Evolutionary conservation across 2,329 filamentous ascomycete genomes (phyloP), one percentile per base, ranked within the genome.

Genomic region (Fusarium pseudoanthophilum): DNA sequence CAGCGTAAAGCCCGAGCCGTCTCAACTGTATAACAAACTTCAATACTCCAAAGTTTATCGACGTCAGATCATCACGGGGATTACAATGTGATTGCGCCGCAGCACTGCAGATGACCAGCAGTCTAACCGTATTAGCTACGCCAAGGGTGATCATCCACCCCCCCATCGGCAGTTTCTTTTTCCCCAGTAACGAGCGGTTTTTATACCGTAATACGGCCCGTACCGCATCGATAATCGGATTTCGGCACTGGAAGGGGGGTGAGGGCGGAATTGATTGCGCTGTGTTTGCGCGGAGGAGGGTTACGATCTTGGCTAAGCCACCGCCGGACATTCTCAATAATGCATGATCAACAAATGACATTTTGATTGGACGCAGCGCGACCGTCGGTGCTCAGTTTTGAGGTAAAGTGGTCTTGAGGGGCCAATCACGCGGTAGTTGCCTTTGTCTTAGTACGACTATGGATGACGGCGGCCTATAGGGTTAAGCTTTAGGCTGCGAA

Each of bases 341-440:
- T 9, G 16, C 15, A 28, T 21, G 24, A 21, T 21, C 14, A 3
- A 11, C 10, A 1, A 21, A 10, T 43, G 16, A 9, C 0, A 16
- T 42, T 42, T 15, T 1, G 0, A 18, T 36, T 1, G 4, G 34
- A 16, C 15, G 34, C 10, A 18, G 16, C 9, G 8, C 1, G 3
- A n/a, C 28, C 4, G 8, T 8, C 11, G 6, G 9, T 15, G 14
- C 26, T 21, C 2, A 0, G 13, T 8, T 16, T 11, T 3, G 1
- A 30, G 2, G 6, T 20, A 18, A 18, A 9, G 7, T 36, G 15
- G 8, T 16, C n/a, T n/a, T n/a, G n/a, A n/a, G n/a, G n/a, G n/a
- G n/a, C n/a, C n/a, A n/a, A n/a, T n/a, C n/a, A n/a, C n/a, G n/a
- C n/a, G n/a, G n/a, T n/a, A n/a, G n/a, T n/a, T n/a, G n/a, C n/a